Percentiles rank a stretch among this genome's conserved stretches.
phyloP scores from a whole-genome alignment of 1,139 yeast species.

The Candida tetrigidarum region DNA sequence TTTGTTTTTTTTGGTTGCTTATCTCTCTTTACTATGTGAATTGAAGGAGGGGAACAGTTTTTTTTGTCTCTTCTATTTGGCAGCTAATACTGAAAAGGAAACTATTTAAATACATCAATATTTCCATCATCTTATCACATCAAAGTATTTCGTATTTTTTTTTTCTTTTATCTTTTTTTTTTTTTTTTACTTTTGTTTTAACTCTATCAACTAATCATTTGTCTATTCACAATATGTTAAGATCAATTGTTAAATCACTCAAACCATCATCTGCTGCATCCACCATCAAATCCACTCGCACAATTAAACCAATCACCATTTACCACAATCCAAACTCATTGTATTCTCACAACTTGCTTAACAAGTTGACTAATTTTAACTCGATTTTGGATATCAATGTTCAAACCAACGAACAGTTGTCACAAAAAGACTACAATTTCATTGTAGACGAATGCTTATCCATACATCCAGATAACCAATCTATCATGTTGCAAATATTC shows the following conservation, averaged over 20 bases:
- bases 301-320: conserved; percentile 26
- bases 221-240: background rate
- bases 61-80: background rate
- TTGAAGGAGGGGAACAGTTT: conserved; percentile 1
- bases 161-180: background rate
- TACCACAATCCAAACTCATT: conserved; percentile 35
- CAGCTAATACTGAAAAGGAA: too few relatives aligned
- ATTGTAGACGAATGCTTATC: conserved; percentile 41
- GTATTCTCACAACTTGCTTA: conserved; percentile 31
- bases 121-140: too few relatives aligned
- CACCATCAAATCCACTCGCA: conserved; percentile 1
- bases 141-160: background rate
- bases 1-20: background rate
- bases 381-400: conserved; percentile 22
- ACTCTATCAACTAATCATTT: background rate
- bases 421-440: conserved; percentile 36
- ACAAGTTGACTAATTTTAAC: conserved; percentile 19
- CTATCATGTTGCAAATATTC: conserved; percentile 30
- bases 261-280: background rate
- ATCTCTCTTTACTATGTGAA: background rate
- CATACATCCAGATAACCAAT: conserved; percentile 49
- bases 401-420: conserved; percentile 28
- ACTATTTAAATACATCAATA: too few relatives aligned
- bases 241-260: background rate
- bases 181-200: too few relatives aligned